Evolutionary conservation across 306 rosid genomes (phyloP).

Genomic region (Astragalus membranaceus): DNA sequence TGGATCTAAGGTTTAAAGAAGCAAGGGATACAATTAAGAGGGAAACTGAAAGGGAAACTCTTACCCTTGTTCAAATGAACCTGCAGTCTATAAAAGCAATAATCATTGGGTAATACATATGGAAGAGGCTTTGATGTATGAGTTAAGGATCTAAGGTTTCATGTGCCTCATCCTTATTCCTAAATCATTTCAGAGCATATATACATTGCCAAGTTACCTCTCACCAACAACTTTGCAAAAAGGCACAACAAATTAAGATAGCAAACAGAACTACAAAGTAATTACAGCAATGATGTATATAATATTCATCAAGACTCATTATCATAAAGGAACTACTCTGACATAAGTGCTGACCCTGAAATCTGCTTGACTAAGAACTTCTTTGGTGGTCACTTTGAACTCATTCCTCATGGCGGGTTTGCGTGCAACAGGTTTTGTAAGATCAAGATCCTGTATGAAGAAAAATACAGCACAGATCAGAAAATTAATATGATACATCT

Average conservation of each 20-base stretch:
- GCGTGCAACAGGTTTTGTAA: slow-evolving; percentile 31
- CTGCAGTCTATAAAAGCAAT: neutral
- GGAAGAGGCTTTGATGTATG: neutral
- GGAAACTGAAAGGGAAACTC: neutral
- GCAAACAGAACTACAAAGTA: neutral
- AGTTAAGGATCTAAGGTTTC: neutral
- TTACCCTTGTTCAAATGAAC: slow-evolving; percentile 1
- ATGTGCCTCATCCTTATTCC: neutral
- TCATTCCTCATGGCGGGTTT: neutral
- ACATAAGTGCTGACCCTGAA: slow-evolving; percentile 36
- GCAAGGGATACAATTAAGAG: neutral
- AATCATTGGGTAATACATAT: neutral
- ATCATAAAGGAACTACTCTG: slow-evolving; percentile 12
- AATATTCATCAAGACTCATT: neutral
- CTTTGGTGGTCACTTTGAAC: slow-evolving; percentile 37
- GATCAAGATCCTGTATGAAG: slow-evolving; percentile 37
- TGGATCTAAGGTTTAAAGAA: neutral
- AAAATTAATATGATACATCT: neutral
- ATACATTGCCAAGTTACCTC: neutral
- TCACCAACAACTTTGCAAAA: neutral
- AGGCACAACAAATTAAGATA: neutral
- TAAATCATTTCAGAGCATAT: neutral
- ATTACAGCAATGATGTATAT: neutral
- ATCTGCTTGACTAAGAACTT: slow-evolving; percentile 45
- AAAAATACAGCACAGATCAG: slow-evolving; percentile 14